phyloP scores from a whole-genome alignment of 2,329 filamentous ascomycete species.

The Xylariaceae sp. region DNA sequence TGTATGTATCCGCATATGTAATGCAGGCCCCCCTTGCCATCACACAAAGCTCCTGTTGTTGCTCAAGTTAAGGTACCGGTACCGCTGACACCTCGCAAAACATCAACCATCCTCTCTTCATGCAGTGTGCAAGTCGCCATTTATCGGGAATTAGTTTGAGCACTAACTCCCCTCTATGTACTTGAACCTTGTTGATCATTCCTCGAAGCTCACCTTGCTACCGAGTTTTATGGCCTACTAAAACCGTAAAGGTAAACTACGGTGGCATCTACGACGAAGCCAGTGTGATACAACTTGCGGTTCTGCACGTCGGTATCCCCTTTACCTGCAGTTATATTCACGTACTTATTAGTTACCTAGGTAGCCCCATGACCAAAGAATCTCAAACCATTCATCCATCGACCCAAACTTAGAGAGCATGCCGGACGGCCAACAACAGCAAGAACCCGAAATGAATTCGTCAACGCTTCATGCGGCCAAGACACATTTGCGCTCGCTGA shows the following conservation, averaged over 20 bases:
- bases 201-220: no score
- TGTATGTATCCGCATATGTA: slow-evolving; percentile 25
- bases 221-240: no score
- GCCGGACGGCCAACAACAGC: slow-evolving; percentile 29
- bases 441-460: slow-evolving; percentile 40
- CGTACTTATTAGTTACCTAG: neutral
- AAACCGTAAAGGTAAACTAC: neutral
- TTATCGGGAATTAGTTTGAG: no score
- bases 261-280: neutral
- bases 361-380: neutral
- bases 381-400: slow-evolving; percentile 4
- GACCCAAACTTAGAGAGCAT: slow-evolving; percentile 26
- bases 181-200: no score
- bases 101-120: no score
- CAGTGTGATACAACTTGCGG: slow-evolving; percentile 5
- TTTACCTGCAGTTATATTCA: no score
- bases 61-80: no score
- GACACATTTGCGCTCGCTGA: slow-evolving; percentile 73
- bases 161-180: no score
- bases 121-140: no score
- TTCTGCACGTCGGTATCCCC: neutral
- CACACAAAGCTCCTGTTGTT: no score
- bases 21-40: slow-evolving; percentile 11
- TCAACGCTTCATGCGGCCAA: slow-evolving; percentile 69
- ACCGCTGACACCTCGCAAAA: no score